phyloP scores from a whole-genome alignment of 441 rosid species.

The Pelargonium exstipulatum region DNA sequence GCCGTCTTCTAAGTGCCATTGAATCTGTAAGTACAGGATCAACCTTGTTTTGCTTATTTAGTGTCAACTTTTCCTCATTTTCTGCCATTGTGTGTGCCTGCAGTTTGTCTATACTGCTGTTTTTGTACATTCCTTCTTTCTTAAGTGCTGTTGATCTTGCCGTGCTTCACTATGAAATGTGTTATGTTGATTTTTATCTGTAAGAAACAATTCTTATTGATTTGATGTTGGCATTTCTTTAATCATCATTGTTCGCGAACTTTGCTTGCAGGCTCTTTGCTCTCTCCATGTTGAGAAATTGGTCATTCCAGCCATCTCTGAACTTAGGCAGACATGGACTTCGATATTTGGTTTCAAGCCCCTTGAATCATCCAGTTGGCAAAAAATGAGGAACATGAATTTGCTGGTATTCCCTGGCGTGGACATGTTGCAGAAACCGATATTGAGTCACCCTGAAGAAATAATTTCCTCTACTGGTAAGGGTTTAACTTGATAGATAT shows the following conservation, averaged over 20 bases:
- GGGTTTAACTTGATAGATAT: background rate
- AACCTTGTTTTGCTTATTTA: no score
- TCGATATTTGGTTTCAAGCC: constrained; percentile 78
- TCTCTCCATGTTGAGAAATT: constrained; percentile 65
- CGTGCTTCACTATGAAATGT: no score
- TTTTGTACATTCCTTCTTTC: no score
- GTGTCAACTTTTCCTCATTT: no score
- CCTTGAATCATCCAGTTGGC: constrained; percentile 37
- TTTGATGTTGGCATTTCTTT: no score
- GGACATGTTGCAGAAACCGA: constrained; percentile 72
- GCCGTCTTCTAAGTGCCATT: constrained; percentile 67
- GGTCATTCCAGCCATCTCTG: constrained; percentile 90
- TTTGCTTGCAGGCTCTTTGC: constrained; percentile 53
- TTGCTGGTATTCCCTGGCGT: constrained; percentile 86
- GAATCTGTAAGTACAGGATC: constrained; percentile 50
- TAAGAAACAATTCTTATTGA: no score
- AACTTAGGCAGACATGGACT: constrained; percentile 81
- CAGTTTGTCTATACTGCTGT: no score
- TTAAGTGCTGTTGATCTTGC: no score
- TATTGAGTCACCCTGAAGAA: constrained; percentile 31
- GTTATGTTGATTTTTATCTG: no score
- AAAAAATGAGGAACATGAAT: constrained; percentile 53
- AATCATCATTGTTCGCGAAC: no score
- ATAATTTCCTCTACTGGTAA: constrained; percentile 32
- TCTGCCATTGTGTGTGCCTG: no score